A percentile compares a stretch with the other conserved stretches of the same genome.
Conservation (phyloP, 805 yeast species). For the Wickerhamiella dianesei region DNA sequence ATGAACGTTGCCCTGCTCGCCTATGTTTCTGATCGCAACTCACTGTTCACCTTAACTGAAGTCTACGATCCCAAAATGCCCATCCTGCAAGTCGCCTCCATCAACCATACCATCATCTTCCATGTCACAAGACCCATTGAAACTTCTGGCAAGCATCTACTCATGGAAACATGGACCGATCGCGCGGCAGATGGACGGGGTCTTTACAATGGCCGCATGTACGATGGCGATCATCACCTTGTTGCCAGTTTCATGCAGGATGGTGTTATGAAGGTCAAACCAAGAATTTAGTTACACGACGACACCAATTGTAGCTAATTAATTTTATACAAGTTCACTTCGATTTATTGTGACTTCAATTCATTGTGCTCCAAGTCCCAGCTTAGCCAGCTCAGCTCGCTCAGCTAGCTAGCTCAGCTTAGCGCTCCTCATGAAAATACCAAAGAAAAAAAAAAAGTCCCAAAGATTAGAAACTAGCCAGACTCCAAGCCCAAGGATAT, state of each 20-base stretch:
- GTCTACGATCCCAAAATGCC: conserved; percentile 16
- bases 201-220: conserved; percentile 23
- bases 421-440: not conserved
- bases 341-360: no score
- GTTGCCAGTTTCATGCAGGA: conserved; percentile 23
- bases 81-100: conserved; percentile 19
- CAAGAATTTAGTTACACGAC: not conserved
- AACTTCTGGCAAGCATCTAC: conserved; percentile 16
- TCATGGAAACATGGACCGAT: conserved; percentile 24
- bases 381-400: no score
- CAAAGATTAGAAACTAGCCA: not conserved
- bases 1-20: conserved; percentile 23
- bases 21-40: conserved; percentile 25
- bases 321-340: not conserved
- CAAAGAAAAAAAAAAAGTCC: not conserved
- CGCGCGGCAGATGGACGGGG: conserved; percentile 21
- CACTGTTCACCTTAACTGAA: conserved; percentile 23
- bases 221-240: conserved; percentile 12
- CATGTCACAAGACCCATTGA: conserved; percentile 17
- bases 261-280: conserved; percentile 14
- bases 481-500: not conserved
- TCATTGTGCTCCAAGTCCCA: no score
- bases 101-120: conserved; percentile 22
- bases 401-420: no score
- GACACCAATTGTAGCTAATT: not conserved